Evolutionary conservation across 176 grass and related monocot genomes (phyloP), one percentile per base, ranked within the genome.

Genomic region (Aegilops sharonensis): DNA sequence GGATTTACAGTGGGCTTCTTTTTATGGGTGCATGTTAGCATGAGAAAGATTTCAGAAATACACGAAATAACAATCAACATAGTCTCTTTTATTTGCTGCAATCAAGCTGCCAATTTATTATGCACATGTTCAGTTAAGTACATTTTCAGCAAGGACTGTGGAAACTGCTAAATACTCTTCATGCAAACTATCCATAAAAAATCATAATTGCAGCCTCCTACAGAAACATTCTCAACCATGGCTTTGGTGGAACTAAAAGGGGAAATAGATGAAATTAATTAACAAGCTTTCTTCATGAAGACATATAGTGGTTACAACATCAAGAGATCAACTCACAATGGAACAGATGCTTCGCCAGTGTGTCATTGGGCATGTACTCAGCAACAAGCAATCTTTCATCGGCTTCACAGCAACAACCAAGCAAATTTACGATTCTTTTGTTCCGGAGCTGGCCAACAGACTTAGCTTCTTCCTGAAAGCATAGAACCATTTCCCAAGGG

Each of bases 321-420:
- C 71, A 80, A 66, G 50, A 64, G 31, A 59, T 78, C 2, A 81
- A 81, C 34, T 54, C 84, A 93, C 88, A 93, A 42, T 93, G 88
- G 77, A 93, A 90, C 29, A 92, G 84, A 82, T 92, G 91, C 67
- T 89, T 92, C 43, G 91, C 87, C 39, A 92, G 84, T 47, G 91
- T 92, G 83, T 92, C 87, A 21, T 92, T 85, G 30, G 91, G 84
- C 91, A 92, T 92, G 87, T 87, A 89, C 91, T 92, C 91, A 7
- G 91, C 91, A 32, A 92, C 87, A 23, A 92, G 87, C 35, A 92
- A 86, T 34, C 91, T 87, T 68, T 92, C 91, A 31, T 83, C 81
- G 3, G 61, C 91, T 64, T 92, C 87, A 17, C 84, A 84, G 84
- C 91, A 92, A 77, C 75, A 89, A 13, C 87, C 87, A 30, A 89